Percentiles rank a stretch among this genome's conserved stretches.
phyloP scores from a whole-genome alignment of 768 basidiomycete genomes.

The Exidia glandulosa region DNA sequence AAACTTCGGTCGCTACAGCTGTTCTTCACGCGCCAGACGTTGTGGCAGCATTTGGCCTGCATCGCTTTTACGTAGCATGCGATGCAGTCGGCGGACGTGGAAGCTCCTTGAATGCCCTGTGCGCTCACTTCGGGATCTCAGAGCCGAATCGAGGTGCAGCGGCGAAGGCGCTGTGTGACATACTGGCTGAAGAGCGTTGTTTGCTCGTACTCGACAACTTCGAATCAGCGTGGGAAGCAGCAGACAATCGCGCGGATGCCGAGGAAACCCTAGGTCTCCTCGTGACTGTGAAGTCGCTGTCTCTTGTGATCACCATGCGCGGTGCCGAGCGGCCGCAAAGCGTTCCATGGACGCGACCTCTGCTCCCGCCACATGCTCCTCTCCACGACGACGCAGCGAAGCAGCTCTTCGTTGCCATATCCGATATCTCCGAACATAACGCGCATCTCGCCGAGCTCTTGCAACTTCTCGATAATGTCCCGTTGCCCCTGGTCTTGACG shows the following conservation, averaged over 20 bases:
- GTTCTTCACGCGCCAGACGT: conserved; percentile 18
- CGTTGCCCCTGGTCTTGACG: not conserved
- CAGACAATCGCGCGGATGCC: not conserved
- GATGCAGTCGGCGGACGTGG: conserved; percentile 2
- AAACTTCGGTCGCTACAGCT: conserved; percentile 26
- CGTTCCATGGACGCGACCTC: not conserved
- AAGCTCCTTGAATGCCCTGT: not conserved
- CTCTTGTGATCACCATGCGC: not conserved
- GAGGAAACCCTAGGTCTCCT: not conserved
- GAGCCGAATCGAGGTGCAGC: no score
- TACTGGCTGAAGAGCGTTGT: conserved; percentile 7
- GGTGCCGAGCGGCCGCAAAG: not conserved
- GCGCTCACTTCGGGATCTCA: no score
- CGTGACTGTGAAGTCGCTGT: not conserved
- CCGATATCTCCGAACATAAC: not conserved
- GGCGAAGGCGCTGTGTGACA: not conserved
- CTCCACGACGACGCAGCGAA: not conserved
- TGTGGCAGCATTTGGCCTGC: conserved; percentile 12
- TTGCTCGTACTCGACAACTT: not conserved
- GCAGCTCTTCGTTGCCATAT: not conserved
- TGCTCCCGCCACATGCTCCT: not conserved
- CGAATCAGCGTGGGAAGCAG: not conserved
- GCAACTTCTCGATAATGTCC: not conserved
- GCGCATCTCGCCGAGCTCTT: not conserved
- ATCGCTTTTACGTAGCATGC: conserved; percentile 25